phyloP scores from a whole-genome alignment of 768 basidiomycete genomes.

The Kwoniella europaea region DNA sequence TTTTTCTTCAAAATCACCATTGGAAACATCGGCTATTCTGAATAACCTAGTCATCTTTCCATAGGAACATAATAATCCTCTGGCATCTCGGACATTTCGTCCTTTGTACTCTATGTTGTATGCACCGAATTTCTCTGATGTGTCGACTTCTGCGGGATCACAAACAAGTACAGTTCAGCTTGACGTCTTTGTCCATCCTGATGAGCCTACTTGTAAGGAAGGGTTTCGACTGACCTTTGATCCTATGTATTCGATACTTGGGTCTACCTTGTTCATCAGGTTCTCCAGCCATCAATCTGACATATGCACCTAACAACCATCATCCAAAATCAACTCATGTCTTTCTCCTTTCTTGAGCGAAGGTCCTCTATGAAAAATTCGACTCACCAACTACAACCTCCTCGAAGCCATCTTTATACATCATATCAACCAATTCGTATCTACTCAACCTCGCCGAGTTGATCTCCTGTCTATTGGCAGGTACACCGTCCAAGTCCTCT shows the following conservation, averaged over 20 bases:
- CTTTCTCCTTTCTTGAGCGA: too few relatives aligned
- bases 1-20: constrained; percentile 65
- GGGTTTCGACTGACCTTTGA: constrained; percentile 67
- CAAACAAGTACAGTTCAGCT: too few relatives aligned
- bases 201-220: not conserved
- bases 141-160: constrained; percentile 26
- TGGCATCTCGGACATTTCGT: constrained; percentile 62
- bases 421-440: constrained; percentile 72
- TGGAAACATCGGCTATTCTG: constrained; percentile 85
- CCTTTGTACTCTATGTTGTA: constrained; percentile 53
- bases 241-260: constrained; percentile 82
- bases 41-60: constrained; percentile 70
- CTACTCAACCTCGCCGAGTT: constrained; percentile 70
- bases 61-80: constrained; percentile 75
- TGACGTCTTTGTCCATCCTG: not conserved
- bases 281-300: constrained; percentile 77
- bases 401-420: constrained; percentile 80
- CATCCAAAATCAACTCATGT: not conserved
- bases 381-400: constrained; percentile 75
- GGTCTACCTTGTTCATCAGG: constrained; percentile 63
- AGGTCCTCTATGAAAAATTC: not conserved
- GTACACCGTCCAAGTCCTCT: constrained; percentile 60
- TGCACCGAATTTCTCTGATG: constrained; percentile 32
- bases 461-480: constrained; percentile 67
- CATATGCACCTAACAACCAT: constrained; percentile 71